A percentile compares a stretch with the other conserved stretches of the same genome.
Conservation (phyloP, 108 stramenopile species). For the Nitzschia sp. region DNA sequence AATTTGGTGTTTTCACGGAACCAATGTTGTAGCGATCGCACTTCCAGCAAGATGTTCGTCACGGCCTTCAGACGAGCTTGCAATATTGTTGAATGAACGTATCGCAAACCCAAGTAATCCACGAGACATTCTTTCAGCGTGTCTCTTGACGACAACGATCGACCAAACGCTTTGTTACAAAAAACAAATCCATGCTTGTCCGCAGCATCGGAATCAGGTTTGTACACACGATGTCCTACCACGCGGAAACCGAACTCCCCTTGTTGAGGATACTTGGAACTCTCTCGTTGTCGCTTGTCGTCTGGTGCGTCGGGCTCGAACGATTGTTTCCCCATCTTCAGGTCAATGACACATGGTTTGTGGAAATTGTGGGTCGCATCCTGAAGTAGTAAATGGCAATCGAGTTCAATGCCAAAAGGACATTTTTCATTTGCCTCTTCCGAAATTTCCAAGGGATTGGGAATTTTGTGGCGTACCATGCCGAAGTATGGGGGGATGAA, state of each 20-base stretch:
- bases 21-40: slow-evolving; percentile 51
- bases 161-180: slow-evolving; percentile 63
- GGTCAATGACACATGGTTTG: slow-evolving; percentile 77
- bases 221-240: slow-evolving; percentile 72
- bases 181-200: slow-evolving; percentile 43
- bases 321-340: slow-evolving; percentile 84
- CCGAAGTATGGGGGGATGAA: slow-evolving; percentile 72
- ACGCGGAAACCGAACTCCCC: slow-evolving; percentile 76
- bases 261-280: slow-evolving; percentile 73
- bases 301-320: slow-evolving; percentile 72
- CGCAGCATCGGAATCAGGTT: slow-evolving; percentile 45
- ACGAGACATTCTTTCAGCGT: slow-evolving; percentile 52
- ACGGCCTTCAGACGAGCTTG: slow-evolving; percentile 31
- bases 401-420: slow-evolving; percentile 22
- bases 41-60: slow-evolving; percentile 40
- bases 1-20: slow-evolving; percentile 61
- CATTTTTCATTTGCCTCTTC: neutral
- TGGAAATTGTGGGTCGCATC: slow-evolving; percentile 54
- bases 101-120: slow-evolving; percentile 49
- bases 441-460: neutral
- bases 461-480: slow-evolving; percentile 35
- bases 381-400: slow-evolving; percentile 60
- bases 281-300: slow-evolving; percentile 64
- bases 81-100: slow-evolving; percentile 1
- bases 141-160: slow-evolving; percentile 41